These are phyloP conservation scores for Cinnamomum chago DNA, from an alignment of 164 flowering plant genomes.

Conservation along the genomic window DNA sequence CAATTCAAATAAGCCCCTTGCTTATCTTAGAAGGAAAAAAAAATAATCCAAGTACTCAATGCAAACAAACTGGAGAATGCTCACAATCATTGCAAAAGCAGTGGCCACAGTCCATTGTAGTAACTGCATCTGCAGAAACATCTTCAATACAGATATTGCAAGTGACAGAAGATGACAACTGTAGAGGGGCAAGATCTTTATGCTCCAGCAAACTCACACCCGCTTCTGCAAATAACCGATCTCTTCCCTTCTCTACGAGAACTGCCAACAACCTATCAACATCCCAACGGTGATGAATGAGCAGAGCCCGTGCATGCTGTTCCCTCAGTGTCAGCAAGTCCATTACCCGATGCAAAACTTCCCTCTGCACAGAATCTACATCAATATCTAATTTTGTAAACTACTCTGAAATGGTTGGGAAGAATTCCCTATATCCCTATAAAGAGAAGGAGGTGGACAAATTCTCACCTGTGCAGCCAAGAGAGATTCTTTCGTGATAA, in stretches of 20 bases:
- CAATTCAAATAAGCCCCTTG: not conserved
- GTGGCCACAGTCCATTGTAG: constrained; percentile 86
- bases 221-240: constrained; percentile 48
- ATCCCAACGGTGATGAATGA: constrained; percentile 82
- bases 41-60: not conserved
- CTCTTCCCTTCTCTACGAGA: constrained; percentile 65
- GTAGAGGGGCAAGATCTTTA: constrained; percentile 12
- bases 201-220: constrained; percentile 50
- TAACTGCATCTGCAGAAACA: constrained; percentile 32
- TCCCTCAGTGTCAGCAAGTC: constrained; percentile 61
- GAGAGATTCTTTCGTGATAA: constrained; percentile 69
- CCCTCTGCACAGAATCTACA: constrained; percentile 39
- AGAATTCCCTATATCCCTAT: not conserved
- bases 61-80: not conserved
- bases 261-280: constrained; percentile 57
- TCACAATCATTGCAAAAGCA: constrained; percentile 52
- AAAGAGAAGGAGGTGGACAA: not conserved
- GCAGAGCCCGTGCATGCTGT: constrained; percentile 80
- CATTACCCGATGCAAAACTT: constrained; percentile 65
- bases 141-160: constrained; percentile 73
- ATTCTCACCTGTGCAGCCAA: constrained; percentile 65
- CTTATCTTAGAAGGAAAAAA: not conserved
- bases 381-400: not conserved
- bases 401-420: not conserved
- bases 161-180: constrained; percentile 17